Evolutionary conservation across 176 grass and related monocot genomes (phyloP).

Genomic region (Rhynchospora pubera): DNA sequence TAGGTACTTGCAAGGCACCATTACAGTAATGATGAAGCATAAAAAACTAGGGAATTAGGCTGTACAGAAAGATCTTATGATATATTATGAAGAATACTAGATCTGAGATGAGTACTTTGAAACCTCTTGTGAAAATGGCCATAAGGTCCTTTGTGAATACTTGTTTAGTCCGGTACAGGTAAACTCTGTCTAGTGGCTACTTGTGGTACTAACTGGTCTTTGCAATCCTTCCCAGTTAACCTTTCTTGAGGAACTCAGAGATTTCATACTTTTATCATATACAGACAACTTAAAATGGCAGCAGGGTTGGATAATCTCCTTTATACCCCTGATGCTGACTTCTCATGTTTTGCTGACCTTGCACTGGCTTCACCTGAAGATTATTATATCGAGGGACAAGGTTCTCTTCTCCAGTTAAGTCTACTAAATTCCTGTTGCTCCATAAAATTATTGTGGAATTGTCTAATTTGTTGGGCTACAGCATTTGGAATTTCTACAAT

Average conservation of each 20-base stretch:
- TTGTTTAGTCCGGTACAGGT: not conserved
- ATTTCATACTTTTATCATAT: not conserved
- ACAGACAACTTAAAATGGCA: slow-evolving; percentile 65
- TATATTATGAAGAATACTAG: not conserved
- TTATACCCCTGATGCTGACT: slow-evolving; percentile 91
- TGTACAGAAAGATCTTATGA: not conserved
- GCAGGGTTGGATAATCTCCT: slow-evolving; percentile 94
- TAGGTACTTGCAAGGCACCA: slow-evolving; percentile 14
- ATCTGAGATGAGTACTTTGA: not conserved
- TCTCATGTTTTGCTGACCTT: slow-evolving; percentile 96
- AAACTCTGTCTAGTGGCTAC: not conserved
- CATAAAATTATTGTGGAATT: not conserved
- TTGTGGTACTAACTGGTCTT: not conserved
- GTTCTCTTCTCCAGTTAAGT: slow-evolving; percentile 96
- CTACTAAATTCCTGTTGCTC: slow-evolving; percentile 3
- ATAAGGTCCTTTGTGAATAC: not conserved
- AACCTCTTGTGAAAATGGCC: not conserved
- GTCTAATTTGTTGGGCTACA: not conserved
- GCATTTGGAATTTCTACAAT: not conserved
- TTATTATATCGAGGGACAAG: slow-evolving; percentile 96
- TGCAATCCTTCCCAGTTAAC: not conserved
- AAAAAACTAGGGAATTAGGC: not conserved
- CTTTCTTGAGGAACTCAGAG: not conserved
- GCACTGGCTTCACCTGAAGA: slow-evolving; percentile 91
- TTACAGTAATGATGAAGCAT: not conserved